These are phyloP conservation scores for Trapa bicornis DNA, from an alignment of 345 rosid genomes.

Conservation along the genomic window DNA sequence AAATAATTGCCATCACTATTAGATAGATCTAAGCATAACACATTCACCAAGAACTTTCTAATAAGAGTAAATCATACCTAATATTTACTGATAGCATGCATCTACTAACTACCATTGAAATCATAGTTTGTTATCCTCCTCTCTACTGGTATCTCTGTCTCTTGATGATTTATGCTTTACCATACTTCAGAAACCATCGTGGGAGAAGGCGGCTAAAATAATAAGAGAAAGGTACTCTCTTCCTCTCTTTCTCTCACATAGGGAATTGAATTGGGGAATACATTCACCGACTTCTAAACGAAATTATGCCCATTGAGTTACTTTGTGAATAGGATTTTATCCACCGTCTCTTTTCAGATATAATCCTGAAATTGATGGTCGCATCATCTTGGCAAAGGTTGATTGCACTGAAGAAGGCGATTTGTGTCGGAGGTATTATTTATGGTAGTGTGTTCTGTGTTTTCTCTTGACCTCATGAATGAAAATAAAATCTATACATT, in stretches of 20 bases:
- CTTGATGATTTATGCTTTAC: slow-evolving; percentile 4
- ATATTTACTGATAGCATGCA: not conserved
- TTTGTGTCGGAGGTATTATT: slow-evolving; percentile 65
- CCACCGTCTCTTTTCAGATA: slow-evolving; percentile 35
- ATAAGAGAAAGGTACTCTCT: slow-evolving; percentile 57
- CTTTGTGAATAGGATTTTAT: slow-evolving; percentile 2
- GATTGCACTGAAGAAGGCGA: slow-evolving; percentile 80
- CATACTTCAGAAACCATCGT: slow-evolving; percentile 78
- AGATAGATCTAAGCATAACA: not conserved
- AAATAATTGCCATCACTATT: not conserved
- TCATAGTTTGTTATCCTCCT: not conserved
- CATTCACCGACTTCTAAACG: not conserved
- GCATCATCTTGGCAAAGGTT: slow-evolving; percentile 72
- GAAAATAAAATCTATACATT: too few species aligned
- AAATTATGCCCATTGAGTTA: not conserved
- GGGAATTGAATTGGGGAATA: not conserved
- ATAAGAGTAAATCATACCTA: not conserved
- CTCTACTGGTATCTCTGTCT: slow-evolving; percentile 6
- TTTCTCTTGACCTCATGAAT: not conserved
- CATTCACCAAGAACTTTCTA: not conserved
- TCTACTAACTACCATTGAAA: not conserved
- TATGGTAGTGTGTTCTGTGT: not conserved
- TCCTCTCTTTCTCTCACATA: not conserved
- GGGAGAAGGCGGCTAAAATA: slow-evolving; percentile 92
- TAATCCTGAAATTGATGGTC: slow-evolving; percentile 88